Evolutionary conservation across 2,329 filamentous ascomycete species (phyloP), one percentile per base, ranked within the genome.

Genomic region (Cercospora beticola): DNA sequence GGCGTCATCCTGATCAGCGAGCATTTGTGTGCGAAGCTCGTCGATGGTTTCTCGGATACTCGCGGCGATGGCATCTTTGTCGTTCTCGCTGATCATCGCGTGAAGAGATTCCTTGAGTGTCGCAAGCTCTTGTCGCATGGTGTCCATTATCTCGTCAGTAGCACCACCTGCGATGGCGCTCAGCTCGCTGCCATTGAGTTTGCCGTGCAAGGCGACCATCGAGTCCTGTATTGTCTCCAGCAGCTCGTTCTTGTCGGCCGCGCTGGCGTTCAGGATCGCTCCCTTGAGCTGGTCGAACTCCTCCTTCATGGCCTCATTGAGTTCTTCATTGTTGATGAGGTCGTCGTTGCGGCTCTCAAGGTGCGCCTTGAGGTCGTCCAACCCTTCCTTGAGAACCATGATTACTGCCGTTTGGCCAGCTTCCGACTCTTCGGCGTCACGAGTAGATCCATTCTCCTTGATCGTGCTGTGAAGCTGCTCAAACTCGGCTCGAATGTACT

Each of bases 261-360:
- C 79, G n/a, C 83, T 81, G 59, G 86, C 84, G 60, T 85, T 81
- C 77, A 93, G 91, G 61, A 97, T 87, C 0, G 91, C 87, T 18
- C 93, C 90, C 28, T 92, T 89, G 7, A 97, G 86, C 64, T 92
- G 89, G 71, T 95, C 92, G 61, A 97, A 91, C 76, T 96, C 92
- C 49, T 89, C 88, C 77, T 91, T 91, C 78, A 97, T 89, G 62
- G 92, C 87, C 68, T 92, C 90, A 46, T 89, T 85, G 67, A 85
- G 80, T 49, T 84, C 83, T 16, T 84, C 82, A 60, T 64, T 76
- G 40, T 69, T 70, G 26, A 68, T 82, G 23, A 72, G 66, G 43
- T 73, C 72, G 14, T 74, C 71, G 52, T 72, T 67, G 28, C 73
- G 67, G 21, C 62, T 67, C 46, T 72, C 71, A 14, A 69, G 57